Percentiles rank a stretch among this genome's conserved stretches.
Conservation (phyloP, 257 asterid species). For the Rehmannia glutinosa region DNA sequence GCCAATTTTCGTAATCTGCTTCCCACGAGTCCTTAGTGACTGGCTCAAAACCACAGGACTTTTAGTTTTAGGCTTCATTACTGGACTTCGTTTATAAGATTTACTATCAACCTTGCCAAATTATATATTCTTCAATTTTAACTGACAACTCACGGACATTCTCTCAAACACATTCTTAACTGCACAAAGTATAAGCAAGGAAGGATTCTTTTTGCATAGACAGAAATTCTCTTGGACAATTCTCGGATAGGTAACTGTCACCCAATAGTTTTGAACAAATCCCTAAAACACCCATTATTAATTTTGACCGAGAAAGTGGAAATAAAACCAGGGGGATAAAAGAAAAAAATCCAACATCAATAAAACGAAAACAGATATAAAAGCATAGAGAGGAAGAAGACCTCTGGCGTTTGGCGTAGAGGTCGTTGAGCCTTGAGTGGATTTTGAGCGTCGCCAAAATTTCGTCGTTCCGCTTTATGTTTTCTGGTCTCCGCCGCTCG, state of each 20-base stretch:
- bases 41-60: conserved; percentile 70
- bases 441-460: conserved; percentile 81
- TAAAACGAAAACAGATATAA: too few species aligned
- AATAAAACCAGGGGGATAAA: background rate
- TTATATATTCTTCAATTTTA: background rate
- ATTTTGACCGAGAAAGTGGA: background rate
- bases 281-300: background rate
- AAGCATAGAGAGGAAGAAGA: background rate
- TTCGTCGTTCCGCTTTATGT: conserved; percentile 74
- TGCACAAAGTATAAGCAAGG: background rate
- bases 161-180: background rate
- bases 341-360: background rate
- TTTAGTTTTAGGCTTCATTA: conserved; percentile 53
- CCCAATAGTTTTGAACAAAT: background rate
- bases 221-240: background rate
- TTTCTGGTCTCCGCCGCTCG: conserved; percentile 76
- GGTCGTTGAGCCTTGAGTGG: conserved; percentile 49
- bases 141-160: conserved; percentile 4
- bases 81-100: conserved; percentile 53
- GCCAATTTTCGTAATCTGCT: conserved; percentile 7
- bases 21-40: conserved; percentile 84
- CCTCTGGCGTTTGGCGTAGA: conserved; percentile 56
- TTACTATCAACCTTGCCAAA: conserved; percentile 49
- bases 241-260: conserved; percentile 3
- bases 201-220: too few species aligned